These are phyloP conservation scores for Talaromyces pinophilus DNA, from an alignment of 2,329 filamentous ascomycete species.

Conservation along the genomic window DNA sequence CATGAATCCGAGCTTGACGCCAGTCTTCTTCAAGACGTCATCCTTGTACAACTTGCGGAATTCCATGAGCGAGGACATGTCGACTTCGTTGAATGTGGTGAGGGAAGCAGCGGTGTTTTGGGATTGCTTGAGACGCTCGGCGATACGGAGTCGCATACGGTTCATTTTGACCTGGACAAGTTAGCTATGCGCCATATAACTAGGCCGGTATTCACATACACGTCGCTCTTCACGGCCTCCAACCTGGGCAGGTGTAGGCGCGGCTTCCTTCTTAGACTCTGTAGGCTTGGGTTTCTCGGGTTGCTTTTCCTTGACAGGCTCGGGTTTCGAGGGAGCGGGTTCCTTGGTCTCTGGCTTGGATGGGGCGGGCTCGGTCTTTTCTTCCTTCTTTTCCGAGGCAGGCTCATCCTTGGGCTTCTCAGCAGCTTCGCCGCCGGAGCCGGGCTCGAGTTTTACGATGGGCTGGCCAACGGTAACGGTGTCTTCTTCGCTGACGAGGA, in stretches of 20 bases:
- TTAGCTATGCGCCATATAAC: constrained; percentile 15
- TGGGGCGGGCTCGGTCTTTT: constrained; percentile 36
- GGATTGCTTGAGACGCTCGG: constrained; percentile 97
- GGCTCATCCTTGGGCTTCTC: constrained; percentile 63
- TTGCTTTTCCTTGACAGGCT: constrained; percentile 35
- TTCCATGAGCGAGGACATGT: constrained; percentile 97
- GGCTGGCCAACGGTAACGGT: constrained; percentile 95
- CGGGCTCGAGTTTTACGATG: constrained; percentile 80
- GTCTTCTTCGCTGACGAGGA: constrained; percentile 89
- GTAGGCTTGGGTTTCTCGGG: constrained; percentile 17
- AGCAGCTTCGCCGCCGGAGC: constrained; percentile 60
- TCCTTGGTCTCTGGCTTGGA: constrained; percentile 26
- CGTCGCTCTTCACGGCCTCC: constrained; percentile 84
- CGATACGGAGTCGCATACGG: constrained; percentile 95
- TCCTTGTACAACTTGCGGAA: constrained; percentile 98
- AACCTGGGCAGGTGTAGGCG: constrained; percentile 43
- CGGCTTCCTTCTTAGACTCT: constrained; percentile 36
- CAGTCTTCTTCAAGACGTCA: constrained; percentile 90
- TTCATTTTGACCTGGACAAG: constrained; percentile 90
- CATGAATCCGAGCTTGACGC: constrained; percentile 99
- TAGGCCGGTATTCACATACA: constrained; percentile 55
- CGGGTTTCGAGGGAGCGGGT: constrained; percentile 34
- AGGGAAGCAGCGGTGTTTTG: constrained; percentile 97
- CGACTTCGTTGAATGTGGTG: constrained; percentile 98
- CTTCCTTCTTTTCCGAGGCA: constrained; percentile 43